Evolutionary conservation across 768 basidiomycete genomes (phyloP).

Genomic region (Hypsizygus marmoreus): DNA sequence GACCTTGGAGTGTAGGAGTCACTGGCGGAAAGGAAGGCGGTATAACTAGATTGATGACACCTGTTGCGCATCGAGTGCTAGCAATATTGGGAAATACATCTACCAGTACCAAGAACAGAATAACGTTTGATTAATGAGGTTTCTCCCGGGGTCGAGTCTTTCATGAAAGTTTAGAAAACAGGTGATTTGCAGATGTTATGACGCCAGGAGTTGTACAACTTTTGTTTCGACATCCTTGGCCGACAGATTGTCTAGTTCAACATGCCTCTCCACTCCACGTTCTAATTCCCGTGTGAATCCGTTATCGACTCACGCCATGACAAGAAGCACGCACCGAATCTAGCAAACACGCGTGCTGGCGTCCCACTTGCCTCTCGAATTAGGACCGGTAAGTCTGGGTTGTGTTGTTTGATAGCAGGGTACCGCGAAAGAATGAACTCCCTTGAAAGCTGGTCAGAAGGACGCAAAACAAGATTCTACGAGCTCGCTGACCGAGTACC

Average conservation of each 20-base stretch:
- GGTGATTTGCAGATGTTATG: conserved; percentile 26
- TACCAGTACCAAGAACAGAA: too few relatives aligned
- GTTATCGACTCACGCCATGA: conserved; percentile 10
- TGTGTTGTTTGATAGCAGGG: conserved; percentile 74
- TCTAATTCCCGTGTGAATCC: conserved; percentile 44
- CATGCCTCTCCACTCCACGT: conserved; percentile 77
- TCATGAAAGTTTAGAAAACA: too few relatives aligned
- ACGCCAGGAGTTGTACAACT: conserved; percentile 62
- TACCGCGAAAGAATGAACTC: conserved; percentile 81
- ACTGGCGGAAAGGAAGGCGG: too few relatives aligned
- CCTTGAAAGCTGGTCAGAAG: conserved; percentile 39
- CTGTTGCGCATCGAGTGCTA: too few relatives aligned
- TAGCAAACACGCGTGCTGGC: conserved; percentile 80
- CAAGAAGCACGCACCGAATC: conserved; percentile 66
- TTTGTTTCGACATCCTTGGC: conserved; percentile 71
- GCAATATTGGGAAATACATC: too few relatives aligned
- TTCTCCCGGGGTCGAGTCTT: too few relatives aligned
- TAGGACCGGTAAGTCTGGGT: conserved; percentile 83
- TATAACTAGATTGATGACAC: too few relatives aligned
- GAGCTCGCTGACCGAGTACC: conserved; percentile 65
- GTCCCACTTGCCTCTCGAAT: conserved; percentile 81
- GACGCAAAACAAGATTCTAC: conserved; percentile 1
- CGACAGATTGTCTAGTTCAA: conserved; percentile 77
- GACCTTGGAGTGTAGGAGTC: too few relatives aligned
- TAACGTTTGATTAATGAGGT: too few relatives aligned